phyloP scores from a whole-genome alignment of 1,284 basidiomycete genomes.

The Sphagnurus paluster region DNA sequence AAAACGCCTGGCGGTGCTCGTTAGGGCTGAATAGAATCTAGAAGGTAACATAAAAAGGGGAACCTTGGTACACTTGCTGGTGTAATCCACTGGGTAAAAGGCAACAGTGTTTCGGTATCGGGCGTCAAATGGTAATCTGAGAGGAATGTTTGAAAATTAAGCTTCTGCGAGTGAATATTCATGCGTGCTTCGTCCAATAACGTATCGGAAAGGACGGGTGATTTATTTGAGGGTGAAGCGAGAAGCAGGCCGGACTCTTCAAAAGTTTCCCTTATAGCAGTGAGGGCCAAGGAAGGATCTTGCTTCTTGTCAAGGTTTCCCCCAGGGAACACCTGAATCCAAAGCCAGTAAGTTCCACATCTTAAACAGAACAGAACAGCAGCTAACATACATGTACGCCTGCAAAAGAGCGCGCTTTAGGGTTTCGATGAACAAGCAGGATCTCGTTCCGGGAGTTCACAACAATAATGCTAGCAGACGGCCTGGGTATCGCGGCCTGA shows the following conservation, averaged over 20 bases:
- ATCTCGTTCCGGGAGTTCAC: constrained; percentile 66
- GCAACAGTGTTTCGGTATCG: constrained; percentile 48
- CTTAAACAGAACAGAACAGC: not conserved
- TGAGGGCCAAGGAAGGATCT: constrained; percentile 54
- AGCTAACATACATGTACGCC: constrained; percentile 59
- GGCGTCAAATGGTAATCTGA: constrained; percentile 40
- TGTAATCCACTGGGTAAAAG: constrained; percentile 74
- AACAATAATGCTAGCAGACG: constrained; percentile 65
- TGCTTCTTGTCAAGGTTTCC: constrained; percentile 64
- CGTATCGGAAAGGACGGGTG: constrained; percentile 30
- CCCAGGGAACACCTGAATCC: constrained; percentile 66
- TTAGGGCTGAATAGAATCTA: not conserved
- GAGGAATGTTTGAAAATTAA: constrained; percentile 56
- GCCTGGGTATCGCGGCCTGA: constrained; percentile 38
- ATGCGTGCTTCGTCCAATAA: constrained; percentile 54
- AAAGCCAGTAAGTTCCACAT: not conserved
- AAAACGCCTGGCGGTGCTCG: constrained; percentile 50
- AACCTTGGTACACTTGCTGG: constrained; percentile 53
- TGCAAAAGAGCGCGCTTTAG: constrained; percentile 59
- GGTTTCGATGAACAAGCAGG: constrained; percentile 67
- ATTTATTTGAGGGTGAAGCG: constrained; percentile 40
- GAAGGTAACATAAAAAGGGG: not conserved
- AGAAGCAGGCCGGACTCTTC: constrained; percentile 70
- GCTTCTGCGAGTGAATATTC: constrained; percentile 52
- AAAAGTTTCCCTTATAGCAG: constrained; percentile 72